These are phyloP conservation scores for Aspergillus flavus DNA, from an alignment of 2,329 filamentous ascomycete species.

Conservation along the genomic window DNA sequence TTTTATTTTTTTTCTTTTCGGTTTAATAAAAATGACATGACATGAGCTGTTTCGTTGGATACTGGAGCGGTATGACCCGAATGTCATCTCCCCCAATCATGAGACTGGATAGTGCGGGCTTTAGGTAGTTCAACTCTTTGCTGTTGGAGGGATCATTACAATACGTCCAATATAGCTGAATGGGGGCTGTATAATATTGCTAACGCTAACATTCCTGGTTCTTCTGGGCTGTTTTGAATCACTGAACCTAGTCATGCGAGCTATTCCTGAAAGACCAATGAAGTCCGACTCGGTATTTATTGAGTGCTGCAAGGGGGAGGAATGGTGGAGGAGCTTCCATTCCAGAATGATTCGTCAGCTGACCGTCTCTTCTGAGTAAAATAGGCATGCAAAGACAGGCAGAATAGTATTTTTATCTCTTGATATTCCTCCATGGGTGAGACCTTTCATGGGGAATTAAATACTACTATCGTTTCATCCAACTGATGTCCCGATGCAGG, in stretches of 20 bases:
- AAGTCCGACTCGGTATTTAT: neutral
- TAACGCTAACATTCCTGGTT: neutral
- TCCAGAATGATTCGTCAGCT: neutral
- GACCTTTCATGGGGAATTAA: neutral
- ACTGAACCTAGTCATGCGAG: neutral
- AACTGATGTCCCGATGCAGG: neutral
- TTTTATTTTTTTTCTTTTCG: no score
- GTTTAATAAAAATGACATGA: neutral
- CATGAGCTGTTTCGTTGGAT: conserved; percentile 1
- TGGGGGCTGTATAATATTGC: neutral
- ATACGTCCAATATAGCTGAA: neutral
- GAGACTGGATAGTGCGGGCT: neutral
- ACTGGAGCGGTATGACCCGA: conserved; percentile 11
- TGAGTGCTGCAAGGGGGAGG: conserved; percentile 1
- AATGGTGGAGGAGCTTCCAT: neutral
- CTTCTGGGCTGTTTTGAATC: conserved; percentile 1
- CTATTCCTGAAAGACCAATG: conserved; percentile 1
- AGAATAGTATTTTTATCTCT: neutral
- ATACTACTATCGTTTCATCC: neutral
- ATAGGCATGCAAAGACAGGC: neutral
- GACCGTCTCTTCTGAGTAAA: neutral
- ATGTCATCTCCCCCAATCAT: conserved; percentile 10
- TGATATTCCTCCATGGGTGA: neutral
- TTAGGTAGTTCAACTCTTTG: neutral
- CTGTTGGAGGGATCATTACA: neutral